Evolutionary conservation across 2,329 filamentous ascomycete species (phyloP), one percentile per base, ranked within the genome.

Genomic region (Bipolaris zeicola): DNA sequence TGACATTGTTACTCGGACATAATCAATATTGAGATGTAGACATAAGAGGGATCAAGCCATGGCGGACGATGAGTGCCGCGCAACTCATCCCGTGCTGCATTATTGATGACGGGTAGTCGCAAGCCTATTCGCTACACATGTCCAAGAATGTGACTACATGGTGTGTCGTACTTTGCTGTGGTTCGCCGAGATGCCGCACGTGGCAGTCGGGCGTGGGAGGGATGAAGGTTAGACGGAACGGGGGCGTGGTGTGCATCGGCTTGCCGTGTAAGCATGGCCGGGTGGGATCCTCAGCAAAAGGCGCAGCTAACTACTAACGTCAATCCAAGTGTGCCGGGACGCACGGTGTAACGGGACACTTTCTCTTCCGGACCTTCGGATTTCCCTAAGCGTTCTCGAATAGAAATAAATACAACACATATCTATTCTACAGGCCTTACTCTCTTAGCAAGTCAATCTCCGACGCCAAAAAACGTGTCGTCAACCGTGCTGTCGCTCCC

Each of bases 181-280:
- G 55, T 68, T 68, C 64, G 64, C 46, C 51, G 36, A 18, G 11
- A 20, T n/a, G n/a, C 41, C 16, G 60, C 61, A 64, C 60, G 58
- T 63, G 61, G 39, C 42, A 31, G 52, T 57, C 37, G 50, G 41
- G 20, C 20, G 44, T 48, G 44, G 55, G 57, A 52, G 52, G 55
- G 45, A 58, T 28, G 51, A 41, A 50, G 42, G 41, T 57, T 13
- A 42, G 50, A 37, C 10, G 24, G 31, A 41, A 36, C 36, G 52
- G 44, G 47, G 48, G 54, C 52, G 62, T 61, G 59, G 57, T 59
- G 57, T 60, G 55, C 45, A 55, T 47, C 44, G 42, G 41, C 38
- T 33, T 33, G 39, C 45, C 39, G 53, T 43, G 43, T 57, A 55
- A 56, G 49, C 31, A 50, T 16, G 26, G 24, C 42, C 10, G 10